These are phyloP conservation scores for Trichoderma cornu-damae DNA, from an alignment of 2,329 filamentous ascomycete species.

Conservation along the genomic window DNA sequence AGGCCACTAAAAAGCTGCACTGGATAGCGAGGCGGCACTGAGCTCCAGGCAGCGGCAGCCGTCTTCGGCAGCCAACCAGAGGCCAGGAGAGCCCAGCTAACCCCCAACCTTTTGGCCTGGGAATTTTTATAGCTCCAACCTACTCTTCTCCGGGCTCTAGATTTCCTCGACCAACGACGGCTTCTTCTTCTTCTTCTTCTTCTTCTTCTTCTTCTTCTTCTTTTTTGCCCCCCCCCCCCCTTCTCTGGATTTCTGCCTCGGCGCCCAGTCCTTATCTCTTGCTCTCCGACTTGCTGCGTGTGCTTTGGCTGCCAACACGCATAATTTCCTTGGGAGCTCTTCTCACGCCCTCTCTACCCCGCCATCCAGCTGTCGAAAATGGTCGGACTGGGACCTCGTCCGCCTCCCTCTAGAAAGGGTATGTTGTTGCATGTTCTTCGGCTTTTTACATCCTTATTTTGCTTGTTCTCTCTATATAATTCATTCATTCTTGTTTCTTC, in stretches of 20 bases:
- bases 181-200: not conserved
- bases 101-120: conserved; percentile 11
- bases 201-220: not conserved
- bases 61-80: conserved; percentile 13
- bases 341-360: conserved; percentile 28
- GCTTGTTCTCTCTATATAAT: not conserved
- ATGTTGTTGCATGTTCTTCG: conserved; percentile 41
- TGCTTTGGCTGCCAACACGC: not conserved
- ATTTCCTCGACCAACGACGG: not conserved
- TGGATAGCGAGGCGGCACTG: not conserved
- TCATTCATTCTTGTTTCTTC: not conserved
- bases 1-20: conserved; percentile 5
- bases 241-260: not conserved
- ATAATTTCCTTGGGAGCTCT: not conserved
- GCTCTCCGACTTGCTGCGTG: not conserved
- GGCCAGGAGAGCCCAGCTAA: not conserved
- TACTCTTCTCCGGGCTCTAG: conserved; percentile 1
- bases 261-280: not conserved
- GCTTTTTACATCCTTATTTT: not conserved
- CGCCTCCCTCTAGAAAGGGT: conserved; percentile 60
- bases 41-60: not conserved
- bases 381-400: conserved; percentile 48
- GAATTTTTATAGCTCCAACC: conserved; percentile 10
- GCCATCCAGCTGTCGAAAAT: conserved; percentile 39
- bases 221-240: too few relatives aligned